Percentiles rank a stretch among this genome's conserved stretches.
Evolutionary conservation across 495 filamentous ascomycete species (phyloP).

Genomic region (Hypomontagnella submonticulosa): DNA sequence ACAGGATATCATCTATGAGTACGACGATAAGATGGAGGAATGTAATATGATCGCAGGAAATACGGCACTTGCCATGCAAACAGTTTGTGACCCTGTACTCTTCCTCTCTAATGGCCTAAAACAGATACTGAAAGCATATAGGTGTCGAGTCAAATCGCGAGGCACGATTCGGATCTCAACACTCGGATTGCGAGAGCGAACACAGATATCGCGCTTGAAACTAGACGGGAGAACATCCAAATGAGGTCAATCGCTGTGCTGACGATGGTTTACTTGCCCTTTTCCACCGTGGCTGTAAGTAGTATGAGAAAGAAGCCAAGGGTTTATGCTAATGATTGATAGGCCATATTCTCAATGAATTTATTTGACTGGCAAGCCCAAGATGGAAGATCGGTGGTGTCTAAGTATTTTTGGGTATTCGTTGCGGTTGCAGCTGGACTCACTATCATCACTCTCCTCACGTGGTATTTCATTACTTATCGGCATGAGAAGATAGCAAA

Average conservation of each 20-base stretch:
- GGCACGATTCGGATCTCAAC: slow-evolving; percentile 29
- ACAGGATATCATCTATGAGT: slow-evolving; percentile 38
- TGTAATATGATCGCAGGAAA: slow-evolving; percentile 38
- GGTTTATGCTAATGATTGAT: slow-evolving; percentile 1
- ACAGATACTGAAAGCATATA: not conserved
- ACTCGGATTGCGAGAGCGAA: slow-evolving; percentile 32
- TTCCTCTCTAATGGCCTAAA: no score
- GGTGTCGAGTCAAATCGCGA: slow-evolving; percentile 41
- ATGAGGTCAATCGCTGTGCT: slow-evolving; percentile 37
- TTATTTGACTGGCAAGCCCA: slow-evolving; percentile 28
- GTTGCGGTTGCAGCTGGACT: slow-evolving; percentile 23
- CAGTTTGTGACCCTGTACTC: slow-evolving; percentile 14
- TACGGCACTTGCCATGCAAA: slow-evolving; percentile 38
- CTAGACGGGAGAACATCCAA: slow-evolving; percentile 28
- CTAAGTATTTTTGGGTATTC: slow-evolving; percentile 32
- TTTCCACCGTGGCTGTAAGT: slow-evolving; percentile 34
- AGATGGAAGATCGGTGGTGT: slow-evolving; percentile 27
- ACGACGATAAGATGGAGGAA: slow-evolving; percentile 40
- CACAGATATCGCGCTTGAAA: slow-evolving; percentile 24
- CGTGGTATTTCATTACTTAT: slow-evolving; percentile 20
- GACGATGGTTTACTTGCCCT: slow-evolving; percentile 35
- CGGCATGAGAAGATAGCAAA: not conserved
- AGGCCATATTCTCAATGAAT: slow-evolving; percentile 38
- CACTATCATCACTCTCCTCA: slow-evolving; percentile 23
- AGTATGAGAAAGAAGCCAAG: not conserved